These are phyloP conservation scores for Magnolia officinalis DNA, from an alignment of 164 flowering plant species.

Conservation along the genomic window DNA sequence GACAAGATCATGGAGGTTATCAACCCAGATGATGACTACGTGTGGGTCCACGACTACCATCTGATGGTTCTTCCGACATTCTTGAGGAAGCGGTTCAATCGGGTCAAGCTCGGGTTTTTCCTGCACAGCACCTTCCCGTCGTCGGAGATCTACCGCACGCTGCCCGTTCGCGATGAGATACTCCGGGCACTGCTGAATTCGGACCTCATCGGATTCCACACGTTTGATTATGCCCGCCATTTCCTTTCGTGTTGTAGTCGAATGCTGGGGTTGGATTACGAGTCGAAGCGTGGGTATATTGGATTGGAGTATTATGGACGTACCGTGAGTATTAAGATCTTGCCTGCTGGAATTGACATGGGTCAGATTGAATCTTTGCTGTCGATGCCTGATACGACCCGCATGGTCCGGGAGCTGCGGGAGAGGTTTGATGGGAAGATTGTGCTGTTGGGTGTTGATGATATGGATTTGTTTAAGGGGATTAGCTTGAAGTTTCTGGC, in stretches of 20 bases:
- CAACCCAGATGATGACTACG: slow-evolving; percentile 20
- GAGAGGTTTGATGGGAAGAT: slow-evolving; percentile 14
- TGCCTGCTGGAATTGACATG: slow-evolving; percentile 18
- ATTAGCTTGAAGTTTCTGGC: slow-evolving; percentile 56
- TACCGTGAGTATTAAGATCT: slow-evolving; percentile 20
- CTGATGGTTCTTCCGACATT: slow-evolving; percentile 20
- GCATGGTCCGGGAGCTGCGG: slow-evolving; percentile 10
- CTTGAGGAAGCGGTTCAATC: slow-evolving; percentile 14
- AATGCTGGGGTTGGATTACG: slow-evolving; percentile 20
- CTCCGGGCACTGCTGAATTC: slow-evolving; percentile 15
- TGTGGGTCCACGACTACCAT: slow-evolving; percentile 21
- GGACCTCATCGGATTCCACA: slow-evolving; percentile 20
- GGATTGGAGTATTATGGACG: slow-evolving; percentile 20
- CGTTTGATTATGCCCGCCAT: slow-evolving; percentile 22
- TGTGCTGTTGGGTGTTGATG: slow-evolving; percentile 48
- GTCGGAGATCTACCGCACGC: slow-evolving; percentile 19
- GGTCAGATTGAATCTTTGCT: slow-evolving; percentile 15
- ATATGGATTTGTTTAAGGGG: slow-evolving; percentile 62
- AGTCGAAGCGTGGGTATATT: slow-evolving; percentile 21
- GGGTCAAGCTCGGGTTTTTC: slow-evolving; percentile 20
- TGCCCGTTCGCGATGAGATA: slow-evolving; percentile 22
- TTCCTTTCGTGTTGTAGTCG: slow-evolving; percentile 20
- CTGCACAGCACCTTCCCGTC: slow-evolving; percentile 19
- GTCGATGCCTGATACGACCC: slow-evolving; percentile 1
- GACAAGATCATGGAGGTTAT: slow-evolving; percentile 21